Evolutionary conservation across 1,284 basidiomycete genomes (phyloP), one percentile per base, ranked within the genome.

Genomic region (Trametes hirsuta): DNA sequence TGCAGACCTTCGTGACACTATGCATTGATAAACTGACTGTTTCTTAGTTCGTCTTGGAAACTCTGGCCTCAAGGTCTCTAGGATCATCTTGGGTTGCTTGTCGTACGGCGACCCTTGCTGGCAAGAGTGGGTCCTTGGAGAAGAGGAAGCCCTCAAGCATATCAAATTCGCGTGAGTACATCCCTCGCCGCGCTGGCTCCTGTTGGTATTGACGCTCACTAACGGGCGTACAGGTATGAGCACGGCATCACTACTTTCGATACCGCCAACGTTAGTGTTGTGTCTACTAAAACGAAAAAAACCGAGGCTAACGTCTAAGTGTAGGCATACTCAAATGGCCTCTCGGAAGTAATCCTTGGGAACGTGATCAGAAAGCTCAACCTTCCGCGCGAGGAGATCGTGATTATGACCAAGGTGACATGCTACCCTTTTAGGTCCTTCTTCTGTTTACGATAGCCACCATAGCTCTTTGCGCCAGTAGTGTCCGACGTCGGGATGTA

Each of bases 311-410:
- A 34, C 41, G 18, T 37, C 6, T 25, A 12, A 4, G 10, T 3
- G 37, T 22, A 62, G 61, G 53, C 47, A 9, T 61, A 61, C 40
- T 64, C 62, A 5, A 85, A 87, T 64, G 91, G 91, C 6, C 73
- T 79, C n/a, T 88, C 85, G 1, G 93, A 95, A 72, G 71, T 83
- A 25, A 84, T 92, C 62, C 80, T 94, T 39, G 92, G 93, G 5
- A 88, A 89, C 65, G 93, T 90, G 1, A 88, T 95, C 75, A 90
- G 88, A 68, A 69, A 88, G 64, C 79, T 85, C 62, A 75, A 87
- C 30, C 79, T 94, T 15, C 89, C 89, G 15, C 83, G 93, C 9
- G 86, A 88, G 22, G 86, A 89, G 66, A 84, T 93, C 24, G 90
- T 93, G 14, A 83, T 93, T 35, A 79, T 93, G 78, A 92, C 90